phyloP scores from a whole-genome alignment of 1,139 yeast species.

The Hyphopichia wangnamkhiaoensis region DNA sequence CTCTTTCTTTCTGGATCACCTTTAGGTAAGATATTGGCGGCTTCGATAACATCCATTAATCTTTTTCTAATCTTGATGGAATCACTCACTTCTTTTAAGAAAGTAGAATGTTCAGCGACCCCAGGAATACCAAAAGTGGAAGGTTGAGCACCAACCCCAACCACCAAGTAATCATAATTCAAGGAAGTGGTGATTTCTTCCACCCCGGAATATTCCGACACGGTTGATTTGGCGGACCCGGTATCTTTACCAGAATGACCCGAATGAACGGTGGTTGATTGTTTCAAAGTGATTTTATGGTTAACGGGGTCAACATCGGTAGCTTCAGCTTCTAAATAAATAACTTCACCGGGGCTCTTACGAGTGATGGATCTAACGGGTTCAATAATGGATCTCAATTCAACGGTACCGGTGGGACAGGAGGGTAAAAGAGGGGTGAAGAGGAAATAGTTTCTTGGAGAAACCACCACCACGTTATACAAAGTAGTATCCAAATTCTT shows the following conservation, averaged over 20 bases:
- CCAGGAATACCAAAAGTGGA: slow-evolving; percentile 94
- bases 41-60: slow-evolving; percentile 79
- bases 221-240: slow-evolving; percentile 51
- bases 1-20: slow-evolving; percentile 80
- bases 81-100: slow-evolving; percentile 85
- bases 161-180: slow-evolving; percentile 76
- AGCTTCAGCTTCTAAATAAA: slow-evolving; percentile 90
- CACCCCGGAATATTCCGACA: slow-evolving; percentile 36
- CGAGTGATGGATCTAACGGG: slow-evolving; percentile 78
- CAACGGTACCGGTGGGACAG: slow-evolving; percentile 91
- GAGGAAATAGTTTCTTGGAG: slow-evolving; percentile 92
- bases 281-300: slow-evolving; percentile 62
- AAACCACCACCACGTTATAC: slow-evolving; percentile 85
- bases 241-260: slow-evolving; percentile 58
- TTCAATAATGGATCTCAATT: slow-evolving; percentile 84
- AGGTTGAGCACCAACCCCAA: slow-evolving; percentile 92
- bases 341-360: slow-evolving; percentile 73
- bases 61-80: slow-evolving; percentile 74
- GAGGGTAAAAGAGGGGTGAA: slow-evolving; percentile 94
- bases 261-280: slow-evolving; percentile 51
- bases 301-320: slow-evolving; percentile 72
- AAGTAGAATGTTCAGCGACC: slow-evolving; percentile 81
- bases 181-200: slow-evolving; percentile 51
- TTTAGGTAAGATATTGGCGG: slow-evolving; percentile 73
- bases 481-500: slow-evolving; percentile 82